These are phyloP conservation scores for Achaetomiella virescens DNA, from an alignment of 495 filamentous ascomycete species.

Conservation along the genomic window DNA sequence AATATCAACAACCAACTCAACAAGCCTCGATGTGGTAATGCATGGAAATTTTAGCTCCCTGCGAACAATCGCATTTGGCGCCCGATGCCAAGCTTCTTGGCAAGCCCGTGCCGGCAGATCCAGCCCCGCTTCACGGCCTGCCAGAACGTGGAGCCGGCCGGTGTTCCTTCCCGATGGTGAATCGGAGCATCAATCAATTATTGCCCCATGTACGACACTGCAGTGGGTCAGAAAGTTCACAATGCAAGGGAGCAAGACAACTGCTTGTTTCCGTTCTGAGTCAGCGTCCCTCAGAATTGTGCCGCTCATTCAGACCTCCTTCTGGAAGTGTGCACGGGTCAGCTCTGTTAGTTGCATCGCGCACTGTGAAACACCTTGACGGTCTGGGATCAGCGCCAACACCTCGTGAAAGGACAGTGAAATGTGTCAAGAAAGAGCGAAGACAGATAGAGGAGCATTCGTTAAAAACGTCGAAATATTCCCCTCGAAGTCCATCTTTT, in stretches of 20 bases:
- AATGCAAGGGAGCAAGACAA: not conserved
- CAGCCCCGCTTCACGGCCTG: not conserved
- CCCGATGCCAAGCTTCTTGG: slow-evolving; percentile 11
- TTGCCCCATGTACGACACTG: too few relatives aligned
- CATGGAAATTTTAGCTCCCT: slow-evolving; percentile 10
- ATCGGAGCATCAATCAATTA: too few relatives aligned
- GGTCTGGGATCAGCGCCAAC: not conserved
- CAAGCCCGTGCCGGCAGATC: slow-evolving; percentile 12
- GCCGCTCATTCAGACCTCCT: slow-evolving; percentile 9
- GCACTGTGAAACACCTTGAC: slow-evolving; percentile 10
- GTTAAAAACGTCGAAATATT: too few relatives aligned
- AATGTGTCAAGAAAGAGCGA: not conserved
- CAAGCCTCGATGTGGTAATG: not conserved
- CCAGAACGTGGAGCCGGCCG: too few relatives aligned
- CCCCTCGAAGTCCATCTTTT: too few relatives aligned
- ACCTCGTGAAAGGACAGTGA: not conserved
- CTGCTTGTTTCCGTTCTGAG: too few relatives aligned
- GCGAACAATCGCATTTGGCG: not conserved
- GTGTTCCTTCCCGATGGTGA: not conserved
- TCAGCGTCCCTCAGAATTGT: too few relatives aligned
- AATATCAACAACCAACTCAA: too few relatives aligned
- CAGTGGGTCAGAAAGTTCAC: not conserved
- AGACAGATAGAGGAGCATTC: not conserved
- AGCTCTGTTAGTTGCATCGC: slow-evolving; percentile 12
- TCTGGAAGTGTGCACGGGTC: slow-evolving; percentile 7